Conservation (phyloP, 306 rosid species). For the Dalbergia cultrata region DNA sequence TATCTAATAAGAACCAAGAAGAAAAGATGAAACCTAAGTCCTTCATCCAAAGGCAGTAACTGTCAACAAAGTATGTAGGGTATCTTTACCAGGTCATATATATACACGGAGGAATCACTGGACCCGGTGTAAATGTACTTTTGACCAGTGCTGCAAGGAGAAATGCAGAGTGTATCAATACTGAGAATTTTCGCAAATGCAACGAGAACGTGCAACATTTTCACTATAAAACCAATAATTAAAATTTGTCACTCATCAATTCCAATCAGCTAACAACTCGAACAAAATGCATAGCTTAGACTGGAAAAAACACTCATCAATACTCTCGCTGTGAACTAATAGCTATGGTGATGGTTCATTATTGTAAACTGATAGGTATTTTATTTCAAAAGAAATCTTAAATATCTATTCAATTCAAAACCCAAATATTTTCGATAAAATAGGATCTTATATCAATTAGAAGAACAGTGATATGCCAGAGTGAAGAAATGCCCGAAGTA, state of each 20-base stretch:
- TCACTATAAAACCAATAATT: background rate
- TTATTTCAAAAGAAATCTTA: slow-evolving; percentile 9
- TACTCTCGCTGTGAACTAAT: background rate
- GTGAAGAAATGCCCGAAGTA: slow-evolving; percentile 25
- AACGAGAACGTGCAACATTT: slow-evolving; percentile 24
- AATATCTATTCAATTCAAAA: background rate
- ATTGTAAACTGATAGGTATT: background rate
- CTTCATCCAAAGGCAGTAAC: background rate
- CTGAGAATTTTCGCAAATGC: slow-evolving; percentile 15
- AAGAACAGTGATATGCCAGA: background rate
- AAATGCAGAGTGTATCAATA: slow-evolving; percentile 9
- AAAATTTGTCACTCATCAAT: slow-evolving; percentile 18
- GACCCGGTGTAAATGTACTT: slow-evolving; percentile 96
- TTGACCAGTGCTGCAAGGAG: slow-evolving; percentile 90
- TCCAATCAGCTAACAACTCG: slow-evolving; percentile 15
- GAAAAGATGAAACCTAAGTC: background rate
- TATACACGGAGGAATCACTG: slow-evolving; percentile 71
- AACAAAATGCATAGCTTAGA: background rate
- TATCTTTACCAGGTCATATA: slow-evolving; percentile 90
- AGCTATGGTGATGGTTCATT: background rate
- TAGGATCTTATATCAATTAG: slow-evolving; percentile 19
- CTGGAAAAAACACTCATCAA: background rate
- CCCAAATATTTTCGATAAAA: slow-evolving; percentile 13
- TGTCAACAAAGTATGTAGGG: background rate
- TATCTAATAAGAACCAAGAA: background rate